A percentile compares a stretch with the other conserved stretches of the same genome.
Conservation (phyloP, 768 basidiomycete genomes). For the Mycena alexandri region DNA sequence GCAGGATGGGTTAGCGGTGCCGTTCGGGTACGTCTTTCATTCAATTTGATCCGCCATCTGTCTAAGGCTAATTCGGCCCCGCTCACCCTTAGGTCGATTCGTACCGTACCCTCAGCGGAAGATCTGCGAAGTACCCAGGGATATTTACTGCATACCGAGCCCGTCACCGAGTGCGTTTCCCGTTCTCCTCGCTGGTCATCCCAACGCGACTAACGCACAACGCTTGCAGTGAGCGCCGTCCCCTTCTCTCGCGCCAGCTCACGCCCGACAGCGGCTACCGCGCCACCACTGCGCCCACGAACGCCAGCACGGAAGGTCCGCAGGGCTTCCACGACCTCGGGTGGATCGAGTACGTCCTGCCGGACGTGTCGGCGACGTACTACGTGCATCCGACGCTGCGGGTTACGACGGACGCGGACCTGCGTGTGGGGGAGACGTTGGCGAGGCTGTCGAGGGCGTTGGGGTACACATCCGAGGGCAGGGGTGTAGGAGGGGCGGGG, state of each 20-base stretch:
- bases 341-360: conserved; percentile 83
- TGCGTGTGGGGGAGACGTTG: conserved; percentile 66
- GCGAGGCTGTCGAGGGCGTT: conserved; percentile 64
- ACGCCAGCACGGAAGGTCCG: conserved; percentile 7
- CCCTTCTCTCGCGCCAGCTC: conserved; percentile 26
- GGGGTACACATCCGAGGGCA: conserved; percentile 49
- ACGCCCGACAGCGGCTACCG: conserved; percentile 15
- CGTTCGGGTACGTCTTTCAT: conserved; percentile 15
- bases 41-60: neutral
- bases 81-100: conserved; percentile 20
- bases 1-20: neutral
- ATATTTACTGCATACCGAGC: conserved; percentile 3
- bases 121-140: conserved; percentile 15
- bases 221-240: conserved; percentile 28
- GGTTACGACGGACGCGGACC: conserved; percentile 78
- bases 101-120: conserved; percentile 24
- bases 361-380: conserved; percentile 75
- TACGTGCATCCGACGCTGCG: conserved; percentile 74
- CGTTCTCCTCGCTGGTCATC: neutral
- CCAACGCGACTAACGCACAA: neutral
- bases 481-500: conserved; percentile 42
- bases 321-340: conserved; percentile 65
- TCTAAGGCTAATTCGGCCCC: neutral
- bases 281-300: neutral
- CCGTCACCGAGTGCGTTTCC: conserved; percentile 25